Percentiles rank a stretch among this genome's conserved stretches.
These are phyloP conservation scores for Cystobasidium tubakii DNA, from an alignment of 768 basidiomycete genomes.

Conservation along the genomic window DNA sequence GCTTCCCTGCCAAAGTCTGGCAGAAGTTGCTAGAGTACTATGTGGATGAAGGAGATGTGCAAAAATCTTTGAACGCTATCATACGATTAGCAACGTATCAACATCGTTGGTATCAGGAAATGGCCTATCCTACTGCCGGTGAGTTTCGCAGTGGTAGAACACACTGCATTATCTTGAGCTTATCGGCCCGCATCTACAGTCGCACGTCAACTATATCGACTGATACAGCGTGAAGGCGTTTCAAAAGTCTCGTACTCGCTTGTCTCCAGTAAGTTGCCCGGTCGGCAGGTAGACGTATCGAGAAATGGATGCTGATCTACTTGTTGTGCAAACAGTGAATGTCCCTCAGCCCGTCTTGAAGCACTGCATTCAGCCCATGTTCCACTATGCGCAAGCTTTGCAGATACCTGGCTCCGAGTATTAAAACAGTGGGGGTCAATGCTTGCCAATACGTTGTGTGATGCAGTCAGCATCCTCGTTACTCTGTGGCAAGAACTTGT, in stretches of 20 bases:
- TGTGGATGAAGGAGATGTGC: slow-evolving; percentile 91
- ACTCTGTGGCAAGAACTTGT: background rate
- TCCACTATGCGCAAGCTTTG: slow-evolving; percentile 80
- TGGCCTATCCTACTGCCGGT: slow-evolving; percentile 76
- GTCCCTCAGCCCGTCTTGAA: slow-evolving; percentile 77
- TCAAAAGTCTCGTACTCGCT: slow-evolving; percentile 89
- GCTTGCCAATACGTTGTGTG: background rate
- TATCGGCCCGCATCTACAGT: slow-evolving; percentile 51
- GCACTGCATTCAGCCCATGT: slow-evolving; percentile 81
- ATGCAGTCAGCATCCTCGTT: background rate
- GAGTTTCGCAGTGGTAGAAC: too few relatives aligned
- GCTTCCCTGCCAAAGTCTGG: slow-evolving; percentile 90
- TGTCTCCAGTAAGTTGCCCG: slow-evolving; percentile 68
- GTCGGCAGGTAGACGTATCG: slow-evolving; percentile 5
- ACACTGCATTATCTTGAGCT: too few relatives aligned
- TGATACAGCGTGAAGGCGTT: slow-evolving; percentile 86
- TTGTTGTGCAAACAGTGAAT: slow-evolving; percentile 44
- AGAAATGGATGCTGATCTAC: background rate
- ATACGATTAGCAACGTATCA: slow-evolving; percentile 91
- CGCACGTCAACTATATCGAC: slow-evolving; percentile 82
- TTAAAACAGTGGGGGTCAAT: slow-evolving; percentile 10
- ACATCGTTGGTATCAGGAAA: slow-evolving; percentile 73
- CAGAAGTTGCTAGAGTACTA: slow-evolving; percentile 89
- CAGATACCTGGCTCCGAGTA: slow-evolving; percentile 62
- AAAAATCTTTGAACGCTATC: slow-evolving; percentile 79